phyloP scores from a whole-genome alignment of 345 rosid species.

The Heritiera littoralis region DNA sequence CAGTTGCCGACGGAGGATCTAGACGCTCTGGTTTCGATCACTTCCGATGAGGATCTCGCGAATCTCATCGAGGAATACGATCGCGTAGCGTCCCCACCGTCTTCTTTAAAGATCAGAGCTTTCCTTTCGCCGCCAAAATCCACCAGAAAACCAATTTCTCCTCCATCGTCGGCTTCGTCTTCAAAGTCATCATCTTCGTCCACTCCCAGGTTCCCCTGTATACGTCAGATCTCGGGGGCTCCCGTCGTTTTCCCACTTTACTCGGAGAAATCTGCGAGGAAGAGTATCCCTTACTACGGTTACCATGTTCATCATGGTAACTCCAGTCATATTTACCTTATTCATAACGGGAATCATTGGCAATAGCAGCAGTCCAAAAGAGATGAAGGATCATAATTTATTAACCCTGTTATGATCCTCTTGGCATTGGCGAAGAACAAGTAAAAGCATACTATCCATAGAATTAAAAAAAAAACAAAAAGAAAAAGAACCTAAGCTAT shows the following conservation, averaged over 20 bases:
- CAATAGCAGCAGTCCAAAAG: slow-evolving; percentile 40
- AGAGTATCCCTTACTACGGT: slow-evolving; percentile 39
- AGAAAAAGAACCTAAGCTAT: slow-evolving; percentile 5
- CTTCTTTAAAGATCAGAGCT: slow-evolving; percentile 72
- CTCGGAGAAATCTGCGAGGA: slow-evolving; percentile 40
- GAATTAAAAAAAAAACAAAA: background rate
- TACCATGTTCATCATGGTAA: slow-evolving; percentile 51
- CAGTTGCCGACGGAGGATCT: slow-evolving; percentile 86
- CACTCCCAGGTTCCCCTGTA: slow-evolving; percentile 40
- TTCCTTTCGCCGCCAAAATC: slow-evolving; percentile 63
- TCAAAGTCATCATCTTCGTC: slow-evolving; percentile 45
- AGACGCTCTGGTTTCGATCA: slow-evolving; percentile 75
- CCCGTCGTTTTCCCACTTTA: slow-evolving; percentile 21
- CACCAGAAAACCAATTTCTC: slow-evolving; percentile 35
- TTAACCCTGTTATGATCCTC: background rate
- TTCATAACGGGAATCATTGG: slow-evolving; percentile 64
- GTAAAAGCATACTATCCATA: background rate
- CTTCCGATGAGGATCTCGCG: slow-evolving; percentile 81
- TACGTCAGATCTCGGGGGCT: slow-evolving; percentile 29
- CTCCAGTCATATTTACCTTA: slow-evolving; percentile 49
- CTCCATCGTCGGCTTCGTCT: slow-evolving; percentile 46
- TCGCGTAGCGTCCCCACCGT: slow-evolving; percentile 39
- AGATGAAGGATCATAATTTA: background rate
- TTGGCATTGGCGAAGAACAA: background rate
- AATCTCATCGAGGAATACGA: slow-evolving; percentile 94